Conservation (phyloP, 2,329 filamentous ascomycete genomes). For the Colletotrichum sidae region DNA sequence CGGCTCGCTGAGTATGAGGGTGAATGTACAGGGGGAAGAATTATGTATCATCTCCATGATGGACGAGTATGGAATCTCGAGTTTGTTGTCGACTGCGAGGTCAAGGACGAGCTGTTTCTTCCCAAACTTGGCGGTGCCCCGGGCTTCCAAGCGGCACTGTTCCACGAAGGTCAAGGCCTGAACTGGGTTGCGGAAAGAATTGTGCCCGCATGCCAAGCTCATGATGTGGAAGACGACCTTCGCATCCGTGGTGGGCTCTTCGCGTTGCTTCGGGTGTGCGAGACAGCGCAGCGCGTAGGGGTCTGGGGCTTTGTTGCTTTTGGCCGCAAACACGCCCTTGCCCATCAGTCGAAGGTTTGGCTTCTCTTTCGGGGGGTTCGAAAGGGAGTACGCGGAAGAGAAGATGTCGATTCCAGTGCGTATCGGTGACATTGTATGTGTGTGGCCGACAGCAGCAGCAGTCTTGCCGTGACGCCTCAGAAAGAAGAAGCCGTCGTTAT, state of each 20-base stretch:
- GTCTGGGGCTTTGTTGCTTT: constrained; percentile 52
- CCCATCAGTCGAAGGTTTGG: constrained; percentile 47
- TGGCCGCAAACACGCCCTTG: constrained; percentile 43
- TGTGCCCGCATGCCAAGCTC: constrained; percentile 57
- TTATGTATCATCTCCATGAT: constrained; percentile 59
- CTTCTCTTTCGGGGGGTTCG: constrained; percentile 28
- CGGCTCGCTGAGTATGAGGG: constrained; percentile 63
- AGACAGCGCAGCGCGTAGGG: constrained; percentile 50
- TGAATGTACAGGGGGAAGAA: constrained; percentile 52
- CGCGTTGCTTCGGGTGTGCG: constrained; percentile 41
- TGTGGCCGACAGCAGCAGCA: constrained; percentile 26
- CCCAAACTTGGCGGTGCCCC: constrained; percentile 54
- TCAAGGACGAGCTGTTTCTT: constrained; percentile 55
- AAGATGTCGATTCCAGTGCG: too few relatives aligned
- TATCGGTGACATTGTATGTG: neutral
- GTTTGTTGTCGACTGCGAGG: constrained; percentile 37
- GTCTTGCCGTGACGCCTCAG: constrained; percentile 50
- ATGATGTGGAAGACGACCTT: constrained; percentile 39
- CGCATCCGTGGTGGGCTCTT: constrained; percentile 39
- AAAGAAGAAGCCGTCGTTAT: constrained; percentile 55
- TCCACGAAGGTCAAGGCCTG: constrained; percentile 55
- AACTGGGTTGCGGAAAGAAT: constrained; percentile 50
- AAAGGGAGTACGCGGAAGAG: too few relatives aligned
- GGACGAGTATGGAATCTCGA: constrained; percentile 59
- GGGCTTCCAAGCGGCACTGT: constrained; percentile 52